Base-by-base conservation (phyloP, 1,284 basidiomycete species). In the Phellopilus nigrolimitatus region DNA sequence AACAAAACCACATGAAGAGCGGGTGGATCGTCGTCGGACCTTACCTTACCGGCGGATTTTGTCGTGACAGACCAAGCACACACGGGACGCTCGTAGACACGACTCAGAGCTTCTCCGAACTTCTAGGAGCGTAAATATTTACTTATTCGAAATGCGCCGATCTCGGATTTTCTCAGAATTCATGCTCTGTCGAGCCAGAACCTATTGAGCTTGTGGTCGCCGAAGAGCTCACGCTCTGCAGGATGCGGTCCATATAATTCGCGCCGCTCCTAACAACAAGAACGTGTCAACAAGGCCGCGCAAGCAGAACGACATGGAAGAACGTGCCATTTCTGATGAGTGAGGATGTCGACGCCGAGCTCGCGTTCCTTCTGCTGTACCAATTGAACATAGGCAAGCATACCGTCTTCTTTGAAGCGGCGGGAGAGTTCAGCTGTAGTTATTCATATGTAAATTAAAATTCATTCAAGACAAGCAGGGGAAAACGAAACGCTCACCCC, bases 301-400 rank as follows among this genome's bases (percentile, higher is more conserved):
- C 17, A 31, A 28, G 15, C 28, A 30, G 37, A 39, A 19, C 13
- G 27, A 28, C 13, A 30, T 51, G 43, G 40, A 49, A 30, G 19
- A 8, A 66, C 74, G 53, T 40, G 82, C 91, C 91, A 93, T 73
- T 91, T 91, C 68, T 93, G 90, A 67, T 93, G 90, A 1, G 88
- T 93, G 50, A 97, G 74, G 37, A 97, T 92, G 66, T 97, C 94
- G 60, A 90, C 92, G 27, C 91, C 90, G 44, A 95, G 82, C 60
- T 90, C 91, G 65, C 88, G 85, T 69, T 97, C 94, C 68, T 88
- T 91, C 56, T 83, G 74, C 67, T 94, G 91, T 44, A 93, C 78
- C 22, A 91, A 76, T 53, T 91, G 75, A 49, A 92, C 88, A 64
- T 93, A 93, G 21, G 90, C 90, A 34, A 90, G 76, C 88, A 94